Evolutionary conservation across 78 protist genomes (phyloP).

Genomic region (Chrysochromulina tobinii): DNA sequence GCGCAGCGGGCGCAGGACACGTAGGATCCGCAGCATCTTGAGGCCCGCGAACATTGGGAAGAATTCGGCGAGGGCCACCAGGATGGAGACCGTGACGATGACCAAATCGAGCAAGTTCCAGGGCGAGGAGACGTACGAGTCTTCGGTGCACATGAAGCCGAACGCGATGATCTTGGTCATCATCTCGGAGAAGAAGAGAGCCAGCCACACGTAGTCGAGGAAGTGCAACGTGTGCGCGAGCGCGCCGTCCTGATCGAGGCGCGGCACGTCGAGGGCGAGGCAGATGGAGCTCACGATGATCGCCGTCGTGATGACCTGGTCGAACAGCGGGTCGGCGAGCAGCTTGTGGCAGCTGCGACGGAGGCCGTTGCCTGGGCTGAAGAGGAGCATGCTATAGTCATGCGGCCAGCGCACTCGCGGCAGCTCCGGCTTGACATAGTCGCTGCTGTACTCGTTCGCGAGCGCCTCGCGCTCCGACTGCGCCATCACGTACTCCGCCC

Average conservation of each 20-base stretch:
- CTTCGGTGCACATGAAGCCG: no score
- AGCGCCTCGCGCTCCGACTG: no score
- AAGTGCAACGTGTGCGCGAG: not conserved
- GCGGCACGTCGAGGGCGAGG: not conserved
- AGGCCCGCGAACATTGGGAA: not conserved
- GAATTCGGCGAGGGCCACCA: not conserved
- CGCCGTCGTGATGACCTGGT: not conserved
- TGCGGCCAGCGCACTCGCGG: no score
- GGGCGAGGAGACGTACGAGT: not conserved
- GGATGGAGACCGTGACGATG: conserved; percentile 3
- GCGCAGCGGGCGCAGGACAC: no score
- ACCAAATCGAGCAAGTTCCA: conserved; percentile 46
- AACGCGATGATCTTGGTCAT: no score
- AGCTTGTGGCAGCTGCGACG: not conserved
- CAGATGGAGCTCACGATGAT: not conserved
- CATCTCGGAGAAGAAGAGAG: not conserved
- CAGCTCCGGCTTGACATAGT: no score
- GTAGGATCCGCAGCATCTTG: conserved; percentile 42
- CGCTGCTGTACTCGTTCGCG: no score
- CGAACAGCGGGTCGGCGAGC: not conserved
- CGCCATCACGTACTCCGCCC: no score
- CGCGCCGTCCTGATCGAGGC: not conserved
- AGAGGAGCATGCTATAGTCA: no score
- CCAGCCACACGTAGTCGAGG: not conserved
- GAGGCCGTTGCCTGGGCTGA: no score